Conservation (phyloP, 495 filamentous ascomycete species). For the Aspergillus hancockii region DNA sequence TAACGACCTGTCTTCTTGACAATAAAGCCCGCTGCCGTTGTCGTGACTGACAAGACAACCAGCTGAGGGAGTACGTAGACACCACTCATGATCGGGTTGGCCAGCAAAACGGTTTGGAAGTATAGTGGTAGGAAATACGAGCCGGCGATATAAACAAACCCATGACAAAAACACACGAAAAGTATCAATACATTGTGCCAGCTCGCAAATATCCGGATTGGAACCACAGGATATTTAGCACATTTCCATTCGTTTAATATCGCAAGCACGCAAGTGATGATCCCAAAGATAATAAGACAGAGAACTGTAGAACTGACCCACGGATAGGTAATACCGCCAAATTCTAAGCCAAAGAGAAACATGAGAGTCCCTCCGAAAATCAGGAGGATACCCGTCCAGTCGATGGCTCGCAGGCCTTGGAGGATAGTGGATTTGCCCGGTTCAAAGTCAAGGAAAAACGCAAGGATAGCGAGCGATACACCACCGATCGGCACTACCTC, state of each 20-base stretch:
- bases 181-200: slow-evolving; percentile 61
- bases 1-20: slow-evolving; percentile 69
- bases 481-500: slow-evolving; percentile 66
- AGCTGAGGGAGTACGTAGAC: slow-evolving; percentile 79
- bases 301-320: slow-evolving; percentile 77
- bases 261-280: slow-evolving; percentile 61
- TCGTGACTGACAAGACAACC: slow-evolving; percentile 65
- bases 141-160: slow-evolving; percentile 71
- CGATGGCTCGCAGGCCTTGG: slow-evolving; percentile 71
- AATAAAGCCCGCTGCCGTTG: slow-evolving; percentile 62
- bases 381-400: slow-evolving; percentile 70
- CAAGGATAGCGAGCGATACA: slow-evolving; percentile 62
- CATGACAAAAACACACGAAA: slow-evolving; percentile 61
- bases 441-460: slow-evolving; percentile 73
- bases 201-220: slow-evolving; percentile 64
- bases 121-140: slow-evolving; percentile 79
- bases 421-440: slow-evolving; percentile 70
- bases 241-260: slow-evolving; percentile 68
- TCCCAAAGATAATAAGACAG: slow-evolving; percentile 76
- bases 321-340: slow-evolving; percentile 72
- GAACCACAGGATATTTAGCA: slow-evolving; percentile 77
- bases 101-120: slow-evolving; percentile 74
- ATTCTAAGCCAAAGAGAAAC: slow-evolving; percentile 78
- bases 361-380: slow-evolving; percentile 77
- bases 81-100: slow-evolving; percentile 71